Evolutionary conservation across 148 eudicot genomes (phyloP), one percentile per base, ranked within the genome.

Genomic region (Oxyria digyna): DNA sequence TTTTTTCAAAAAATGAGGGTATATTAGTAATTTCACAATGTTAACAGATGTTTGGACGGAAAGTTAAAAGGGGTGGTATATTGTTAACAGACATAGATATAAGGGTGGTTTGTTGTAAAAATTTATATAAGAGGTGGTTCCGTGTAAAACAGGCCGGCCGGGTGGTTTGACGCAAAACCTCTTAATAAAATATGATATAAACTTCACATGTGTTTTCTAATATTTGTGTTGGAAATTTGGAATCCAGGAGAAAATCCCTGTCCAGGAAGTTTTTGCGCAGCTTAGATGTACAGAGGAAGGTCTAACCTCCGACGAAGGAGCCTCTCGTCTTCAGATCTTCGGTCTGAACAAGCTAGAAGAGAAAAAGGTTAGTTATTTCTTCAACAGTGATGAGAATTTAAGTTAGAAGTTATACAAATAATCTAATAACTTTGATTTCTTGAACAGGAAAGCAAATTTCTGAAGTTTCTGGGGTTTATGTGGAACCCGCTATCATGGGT

Each of bases 401-500:
- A 63, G 11, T 14, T 0, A 4, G 11, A 15, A 15, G 6, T 59
- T 26, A 26, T 59, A 17, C 6, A 24, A 24, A 38, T 12, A 27
- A 59, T 26, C 42, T 55, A 15, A 21, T 27, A 17, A 9, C n/a
- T 23, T 40, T 37, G 1, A 21, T 37, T 66, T 52, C 29, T 71
- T 45, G 40, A 46, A 74, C 74, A 83, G 83, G 87, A 83, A 67
- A 83, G 82, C 77, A 83, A 83, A 71, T 1, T 83, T 1, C 81
- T 82, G 66, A 85, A 85, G 75, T 85, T 82, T 74, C 67, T 85
- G 27, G 89, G 89, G 0, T 85, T 85, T 77, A 85, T 85, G 89
- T 85, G 89, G 89, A 85, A 85, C 68, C 89, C 89, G n/a, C 72
- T 82, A 32, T 85, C 89, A 68, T 85, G 89, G 89, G 89, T 85